Evolutionary conservation across 2,329 filamentous ascomycete species (phyloP).

Genomic region (Aspergillus transmontanensis): DNA sequence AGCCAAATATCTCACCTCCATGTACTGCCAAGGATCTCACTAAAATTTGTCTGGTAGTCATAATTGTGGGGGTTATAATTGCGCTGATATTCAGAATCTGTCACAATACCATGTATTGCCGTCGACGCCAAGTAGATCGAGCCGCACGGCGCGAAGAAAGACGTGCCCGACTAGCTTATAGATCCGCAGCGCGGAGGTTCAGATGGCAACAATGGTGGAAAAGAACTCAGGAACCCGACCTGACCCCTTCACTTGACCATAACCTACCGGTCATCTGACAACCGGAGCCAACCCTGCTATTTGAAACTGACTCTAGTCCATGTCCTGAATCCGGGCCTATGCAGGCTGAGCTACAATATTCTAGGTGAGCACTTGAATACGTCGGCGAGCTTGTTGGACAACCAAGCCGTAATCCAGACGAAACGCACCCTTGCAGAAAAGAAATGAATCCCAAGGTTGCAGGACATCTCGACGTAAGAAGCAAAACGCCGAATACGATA

Average conservation of each 20-base stretch:
- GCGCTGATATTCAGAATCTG: constrained; percentile 45
- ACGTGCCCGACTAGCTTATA: constrained; percentile 54
- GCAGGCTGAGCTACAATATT: constrained; percentile 53
- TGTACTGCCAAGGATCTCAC: constrained; percentile 18
- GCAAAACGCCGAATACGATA: constrained; percentile 15
- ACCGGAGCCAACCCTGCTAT: constrained; percentile 47
- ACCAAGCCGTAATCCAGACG: constrained; percentile 29
- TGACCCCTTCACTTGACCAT: constrained; percentile 38
- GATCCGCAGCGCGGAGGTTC: constrained; percentile 55
- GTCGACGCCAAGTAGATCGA: constrained; percentile 54
- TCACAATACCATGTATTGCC: constrained; percentile 44
- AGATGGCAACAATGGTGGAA: constrained; percentile 56
- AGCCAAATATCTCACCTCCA: constrained; percentile 5
- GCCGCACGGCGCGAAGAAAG: constrained; percentile 58
- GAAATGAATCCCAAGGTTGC: constrained; percentile 14
- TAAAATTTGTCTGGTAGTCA: constrained; percentile 45
- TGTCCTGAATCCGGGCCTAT: constrained; percentile 50
- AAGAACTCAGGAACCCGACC: constrained; percentile 34
- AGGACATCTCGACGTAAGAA: constrained; percentile 13
- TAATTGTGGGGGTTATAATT: constrained; percentile 44
- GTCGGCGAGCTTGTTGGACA: constrained; percentile 53
- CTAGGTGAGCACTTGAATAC: constrained; percentile 56
- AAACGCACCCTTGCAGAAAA: background rate
- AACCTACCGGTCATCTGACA: constrained; percentile 28
- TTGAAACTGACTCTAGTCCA: constrained; percentile 12